These are phyloP conservation scores for Dipodascopsis tothii DNA, from an alignment of 805 yeast genomes.

Conservation along the genomic window DNA sequence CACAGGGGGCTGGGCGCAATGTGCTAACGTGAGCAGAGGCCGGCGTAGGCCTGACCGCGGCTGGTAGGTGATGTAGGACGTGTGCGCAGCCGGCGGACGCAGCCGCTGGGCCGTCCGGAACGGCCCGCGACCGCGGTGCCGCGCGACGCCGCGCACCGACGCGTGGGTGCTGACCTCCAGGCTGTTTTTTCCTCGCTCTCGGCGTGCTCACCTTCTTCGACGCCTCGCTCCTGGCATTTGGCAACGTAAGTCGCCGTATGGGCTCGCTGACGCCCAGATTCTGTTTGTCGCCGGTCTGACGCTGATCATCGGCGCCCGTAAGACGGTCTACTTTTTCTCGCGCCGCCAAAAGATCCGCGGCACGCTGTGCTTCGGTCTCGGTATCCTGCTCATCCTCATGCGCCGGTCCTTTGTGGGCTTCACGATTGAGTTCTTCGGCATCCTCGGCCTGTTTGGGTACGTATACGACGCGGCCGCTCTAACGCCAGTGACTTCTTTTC, in stretches of 20 bases:
- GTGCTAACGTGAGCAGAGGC: slow-evolving; percentile 46
- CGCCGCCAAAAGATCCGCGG: slow-evolving; percentile 85
- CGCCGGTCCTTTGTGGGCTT: slow-evolving; percentile 82
- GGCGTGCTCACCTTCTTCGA: slow-evolving; percentile 86
- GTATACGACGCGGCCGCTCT: not conserved
- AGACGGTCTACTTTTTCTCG: slow-evolving; percentile 74
- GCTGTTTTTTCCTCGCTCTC: slow-evolving; percentile 65
- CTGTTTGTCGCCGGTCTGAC: slow-evolving; percentile 73
- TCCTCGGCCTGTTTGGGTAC: slow-evolving; percentile 67
- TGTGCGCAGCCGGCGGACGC: too few species aligned
- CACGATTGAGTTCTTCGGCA: slow-evolving; percentile 78
- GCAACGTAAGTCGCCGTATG: slow-evolving; percentile 45
- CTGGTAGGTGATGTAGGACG: too few species aligned
- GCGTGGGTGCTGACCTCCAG: too few species aligned
- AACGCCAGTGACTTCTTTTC: slow-evolving; percentile 63
- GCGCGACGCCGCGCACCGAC: too few species aligned
- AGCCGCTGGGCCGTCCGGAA: not conserved
- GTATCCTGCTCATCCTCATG: slow-evolving; percentile 65
- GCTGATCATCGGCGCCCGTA: slow-evolving; percentile 78
- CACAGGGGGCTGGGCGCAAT: not conserved
- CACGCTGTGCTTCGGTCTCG: slow-evolving; percentile 66
- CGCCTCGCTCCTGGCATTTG: slow-evolving; percentile 79
- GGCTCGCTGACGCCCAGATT: slow-evolving; percentile 29
- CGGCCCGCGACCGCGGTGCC: too few species aligned
- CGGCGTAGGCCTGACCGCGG: slow-evolving; percentile 89